phyloP scores from a whole-genome alignment of 352 stramenopile species.

The Phytophthora cryptogea region DNA sequence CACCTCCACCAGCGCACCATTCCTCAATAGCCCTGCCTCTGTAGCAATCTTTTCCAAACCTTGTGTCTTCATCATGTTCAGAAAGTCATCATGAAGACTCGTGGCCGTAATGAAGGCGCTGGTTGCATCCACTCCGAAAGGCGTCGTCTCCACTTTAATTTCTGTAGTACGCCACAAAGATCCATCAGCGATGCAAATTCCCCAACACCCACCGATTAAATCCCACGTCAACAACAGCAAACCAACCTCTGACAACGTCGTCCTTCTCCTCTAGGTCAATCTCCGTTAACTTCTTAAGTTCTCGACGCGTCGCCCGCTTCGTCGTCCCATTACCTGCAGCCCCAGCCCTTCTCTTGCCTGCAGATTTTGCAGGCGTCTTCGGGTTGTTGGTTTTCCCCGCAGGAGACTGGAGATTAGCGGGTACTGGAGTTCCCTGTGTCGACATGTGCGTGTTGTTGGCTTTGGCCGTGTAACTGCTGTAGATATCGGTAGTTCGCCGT shows the following conservation, averaged over 20 bases:
- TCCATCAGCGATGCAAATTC: not conserved
- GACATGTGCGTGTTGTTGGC: slow-evolving; percentile 28
- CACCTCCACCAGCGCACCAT: slow-evolving; percentile 67
- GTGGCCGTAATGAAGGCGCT: slow-evolving; percentile 53
- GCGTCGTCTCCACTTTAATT: slow-evolving; percentile 28
- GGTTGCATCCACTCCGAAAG: slow-evolving; percentile 48
- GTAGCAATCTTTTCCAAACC: slow-evolving; percentile 86
- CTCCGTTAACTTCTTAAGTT: slow-evolving; percentile 82
- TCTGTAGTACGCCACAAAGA: slow-evolving; percentile 1
- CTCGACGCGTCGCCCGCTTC: slow-evolving; percentile 69
- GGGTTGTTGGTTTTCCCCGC: slow-evolving; percentile 36
- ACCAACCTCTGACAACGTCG: slow-evolving; percentile 40
- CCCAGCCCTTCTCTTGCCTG: slow-evolving; percentile 46
- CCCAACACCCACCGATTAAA: not conserved
- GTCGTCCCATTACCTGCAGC: slow-evolving; percentile 29
- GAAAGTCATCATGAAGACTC: slow-evolving; percentile 87
- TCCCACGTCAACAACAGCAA: not conserved
- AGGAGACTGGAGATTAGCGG: slow-evolving; percentile 40
- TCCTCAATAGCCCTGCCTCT: slow-evolving; percentile 74
- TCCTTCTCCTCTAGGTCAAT: slow-evolving; percentile 81
- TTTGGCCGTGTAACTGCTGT: slow-evolving; percentile 1
- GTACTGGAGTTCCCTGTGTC: slow-evolving; percentile 35
- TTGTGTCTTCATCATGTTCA: slow-evolving; percentile 87
- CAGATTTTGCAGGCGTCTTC: slow-evolving; percentile 47
- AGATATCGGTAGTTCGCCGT: not conserved